Evolutionary conservation across 352 stramenopile genomes (phyloP).

Genomic region (Phytophthora sojae): DNA sequence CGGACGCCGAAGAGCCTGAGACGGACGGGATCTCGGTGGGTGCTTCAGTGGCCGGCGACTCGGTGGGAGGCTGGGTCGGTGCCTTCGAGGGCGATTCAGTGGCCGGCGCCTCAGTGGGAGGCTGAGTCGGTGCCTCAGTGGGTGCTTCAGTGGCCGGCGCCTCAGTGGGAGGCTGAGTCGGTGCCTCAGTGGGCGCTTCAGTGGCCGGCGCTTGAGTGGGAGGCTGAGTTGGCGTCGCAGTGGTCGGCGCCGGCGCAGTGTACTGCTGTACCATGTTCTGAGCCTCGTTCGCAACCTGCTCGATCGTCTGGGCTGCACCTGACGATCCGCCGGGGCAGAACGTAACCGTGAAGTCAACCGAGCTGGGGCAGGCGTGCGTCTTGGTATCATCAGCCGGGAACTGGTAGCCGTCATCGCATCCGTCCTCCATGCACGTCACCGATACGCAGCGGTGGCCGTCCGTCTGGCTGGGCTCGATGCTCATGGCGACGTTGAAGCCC

Average conservation of each 20-base stretch:
- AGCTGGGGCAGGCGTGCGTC: constrained; percentile 64
- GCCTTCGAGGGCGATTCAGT: constrained; percentile 15
- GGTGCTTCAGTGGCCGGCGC: constrained; percentile 12
- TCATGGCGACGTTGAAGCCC: constrained; percentile 78
- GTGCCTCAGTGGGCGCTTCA: constrained; percentile 17
- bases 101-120: neutral
- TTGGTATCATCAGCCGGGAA: constrained; percentile 77
- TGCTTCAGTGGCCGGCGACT: neutral
- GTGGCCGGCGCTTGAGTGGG: constrained; percentile 24
- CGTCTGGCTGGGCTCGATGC: constrained; percentile 55
- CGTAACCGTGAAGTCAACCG: constrained; percentile 64
- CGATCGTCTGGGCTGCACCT: constrained; percentile 26
- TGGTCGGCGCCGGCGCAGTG: constrained; percentile 26
- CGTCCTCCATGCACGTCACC: constrained; percentile 63
- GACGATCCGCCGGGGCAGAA: constrained; percentile 52
- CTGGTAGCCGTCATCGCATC: constrained; percentile 72
- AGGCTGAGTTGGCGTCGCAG: constrained; percentile 16
- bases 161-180: constrained; percentile 3
- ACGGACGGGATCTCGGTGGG: neutral
- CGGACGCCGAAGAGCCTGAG: constrained; percentile 24
- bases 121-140: neutral
- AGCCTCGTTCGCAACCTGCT: constrained; percentile 29
- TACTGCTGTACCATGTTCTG: constrained; percentile 25
- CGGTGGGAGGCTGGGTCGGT: constrained; percentile 10
- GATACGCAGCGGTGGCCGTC: constrained; percentile 51